Percentiles rank a stretch among this genome's conserved stretches.
These are phyloP conservation scores for Darksidea phi DNA, from an alignment of 495 filamentous ascomycete genomes.

Conservation along the genomic window DNA sequence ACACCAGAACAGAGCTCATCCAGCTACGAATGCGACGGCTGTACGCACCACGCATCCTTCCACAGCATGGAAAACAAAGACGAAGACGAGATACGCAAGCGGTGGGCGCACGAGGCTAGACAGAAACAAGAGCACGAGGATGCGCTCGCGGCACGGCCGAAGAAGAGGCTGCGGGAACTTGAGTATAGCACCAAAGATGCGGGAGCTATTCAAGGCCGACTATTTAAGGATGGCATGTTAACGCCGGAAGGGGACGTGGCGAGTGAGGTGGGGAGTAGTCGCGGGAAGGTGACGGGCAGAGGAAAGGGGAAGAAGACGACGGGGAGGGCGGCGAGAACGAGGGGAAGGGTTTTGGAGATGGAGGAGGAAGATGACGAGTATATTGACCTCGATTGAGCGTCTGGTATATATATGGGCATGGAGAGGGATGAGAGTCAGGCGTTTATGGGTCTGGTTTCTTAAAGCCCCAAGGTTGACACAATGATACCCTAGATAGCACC, in stretches of 20 bases:
- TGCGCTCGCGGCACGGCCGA: conserved; percentile 1
- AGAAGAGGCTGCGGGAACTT: conserved; percentile 24
- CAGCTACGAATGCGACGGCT: conserved; percentile 56
- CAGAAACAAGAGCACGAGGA: conserved; percentile 25
- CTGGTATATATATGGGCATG: background rate
- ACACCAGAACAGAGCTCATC: conserved; percentile 40
- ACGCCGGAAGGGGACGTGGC: conserved; percentile 1
- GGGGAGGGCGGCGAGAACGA: background rate
- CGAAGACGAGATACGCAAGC: conserved; percentile 49
- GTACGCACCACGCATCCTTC: conserved; percentile 55
- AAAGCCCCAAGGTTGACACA: background rate
- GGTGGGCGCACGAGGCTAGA: conserved; percentile 44
- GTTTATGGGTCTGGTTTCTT: background rate
- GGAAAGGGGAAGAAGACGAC: background rate
- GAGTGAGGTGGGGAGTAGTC: background rate
- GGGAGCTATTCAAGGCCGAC: background rate
- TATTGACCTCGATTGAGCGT: conserved; percentile 22
- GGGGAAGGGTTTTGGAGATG: conserved; percentile 13
- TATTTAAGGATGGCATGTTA: conserved; percentile 1
- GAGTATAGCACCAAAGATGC: conserved; percentile 10
- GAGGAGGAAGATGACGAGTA: conserved; percentile 20
- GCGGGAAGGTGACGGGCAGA: conserved; percentile 1
- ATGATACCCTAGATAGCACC: conserved; percentile 7
- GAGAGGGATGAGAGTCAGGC: background rate
- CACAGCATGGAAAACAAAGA: conserved; percentile 52